These are phyloP conservation scores for Fusarium sp. DNA, from an alignment of 2,329 filamentous ascomycete species.

Conservation along the genomic window DNA sequence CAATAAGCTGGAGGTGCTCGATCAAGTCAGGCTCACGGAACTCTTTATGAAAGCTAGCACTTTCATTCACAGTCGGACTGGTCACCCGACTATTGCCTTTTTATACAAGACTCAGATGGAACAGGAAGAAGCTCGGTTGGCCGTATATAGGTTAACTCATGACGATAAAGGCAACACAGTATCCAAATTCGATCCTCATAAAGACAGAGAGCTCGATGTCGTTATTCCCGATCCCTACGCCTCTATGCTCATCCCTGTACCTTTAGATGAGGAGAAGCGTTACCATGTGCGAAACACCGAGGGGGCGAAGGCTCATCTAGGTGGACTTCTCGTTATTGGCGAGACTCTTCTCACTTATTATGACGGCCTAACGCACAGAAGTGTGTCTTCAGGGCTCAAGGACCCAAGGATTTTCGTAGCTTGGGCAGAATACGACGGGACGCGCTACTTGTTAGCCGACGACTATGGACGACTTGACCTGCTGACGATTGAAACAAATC, in stretches of 20 bases:
- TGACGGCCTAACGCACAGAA: constrained; percentile 77
- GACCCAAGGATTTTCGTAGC: constrained; percentile 89
- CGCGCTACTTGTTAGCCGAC: constrained; percentile 88
- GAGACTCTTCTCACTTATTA: constrained; percentile 88
- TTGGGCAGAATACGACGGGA: constrained; percentile 86
- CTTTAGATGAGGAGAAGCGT: constrained; percentile 66
- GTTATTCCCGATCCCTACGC: constrained; percentile 66
- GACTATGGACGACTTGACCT: constrained; percentile 89
- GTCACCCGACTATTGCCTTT: constrained; percentile 67
- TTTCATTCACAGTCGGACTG: constrained; percentile 68
- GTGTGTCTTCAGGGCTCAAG: constrained; percentile 71
- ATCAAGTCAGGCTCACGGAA: constrained; percentile 67
- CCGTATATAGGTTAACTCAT: constrained; percentile 67
- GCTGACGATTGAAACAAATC: constrained; percentile 77
- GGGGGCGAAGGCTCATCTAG: constrained; percentile 66
- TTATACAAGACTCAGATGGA: constrained; percentile 66
- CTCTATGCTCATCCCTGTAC: constrained; percentile 71
- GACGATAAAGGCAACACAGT: constrained; percentile 67
- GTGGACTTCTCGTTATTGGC: constrained; percentile 79
- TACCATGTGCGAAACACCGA: constrained; percentile 68
- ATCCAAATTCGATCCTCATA: constrained; percentile 65
- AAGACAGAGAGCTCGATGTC: constrained; percentile 65
- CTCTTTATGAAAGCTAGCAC: constrained; percentile 68
- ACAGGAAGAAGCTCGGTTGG: constrained; percentile 64
- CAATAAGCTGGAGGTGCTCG: constrained; percentile 60